Evolutionary conservation across 371 early-diverging fungal genomes (phyloP), one percentile per base, ranked within the genome.

Genomic region (Mucor velutinosus): DNA sequence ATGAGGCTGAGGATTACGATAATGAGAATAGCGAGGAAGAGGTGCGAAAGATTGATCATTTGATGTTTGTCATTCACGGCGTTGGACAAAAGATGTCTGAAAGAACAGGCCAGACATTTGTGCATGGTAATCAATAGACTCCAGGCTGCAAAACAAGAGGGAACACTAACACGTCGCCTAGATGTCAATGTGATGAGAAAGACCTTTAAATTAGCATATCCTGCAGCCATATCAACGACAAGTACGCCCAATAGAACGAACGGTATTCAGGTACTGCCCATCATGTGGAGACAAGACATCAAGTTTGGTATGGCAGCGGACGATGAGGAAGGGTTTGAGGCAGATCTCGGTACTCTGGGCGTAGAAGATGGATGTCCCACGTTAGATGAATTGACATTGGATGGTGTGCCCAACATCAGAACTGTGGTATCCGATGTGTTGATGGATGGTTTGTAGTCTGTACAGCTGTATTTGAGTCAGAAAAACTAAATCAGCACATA

Each of bases 71-170:
- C 10, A 87, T 94, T 66, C 94, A 93, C 70, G 95, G 89, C 6
- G 90, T 93, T 57, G 95, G 95, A 17, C 94, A 93, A 66, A 92
- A 93, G 60, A 82, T 95, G 55, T 86, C 90, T 25, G 92, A 93
- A 67, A 66, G 85, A 39, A 80, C 90, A 56, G 93, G 89, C 66
- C 59, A 88, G 61, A 90, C 87, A 60, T 92, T 93, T 76, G 87
- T 92, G 12, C 86, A 92, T 66, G 92, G 89, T 90, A 83, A 19
- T 15, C n/a, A n/a, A n/a, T n/a, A n/a, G n/a, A n/a, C n/a, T n/a
- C n/a, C n/a, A n/a, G n/a, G n/a, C n/a, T n/a, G n/a, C n/a, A n/a
- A n/a, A n/a, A n/a, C n/a, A n/a, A n/a, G n/a, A n/a, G n/a, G n/a
- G n/a, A n/a, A 43, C 17, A 43, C n/a, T 43, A 7, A 43, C n/a